A percentile compares a stretch with the other conserved stretches of the same genome.
Conservation (phyloP, 225 moss, liverwort and hornwort species). For the Rhytidiadelphus loreus region DNA sequence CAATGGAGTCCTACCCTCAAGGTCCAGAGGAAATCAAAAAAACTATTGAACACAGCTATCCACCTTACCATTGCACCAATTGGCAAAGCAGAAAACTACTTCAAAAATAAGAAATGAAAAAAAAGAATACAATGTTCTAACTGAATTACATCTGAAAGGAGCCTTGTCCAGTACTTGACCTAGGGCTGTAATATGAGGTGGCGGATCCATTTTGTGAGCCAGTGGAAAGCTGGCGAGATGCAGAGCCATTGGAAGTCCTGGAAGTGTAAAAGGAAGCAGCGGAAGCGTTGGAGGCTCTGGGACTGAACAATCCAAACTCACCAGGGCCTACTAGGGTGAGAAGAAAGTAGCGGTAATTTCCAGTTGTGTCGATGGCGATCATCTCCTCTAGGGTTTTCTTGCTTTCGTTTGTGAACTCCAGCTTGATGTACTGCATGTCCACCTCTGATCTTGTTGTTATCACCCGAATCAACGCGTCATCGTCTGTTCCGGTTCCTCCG, state of each 20-base stretch:
- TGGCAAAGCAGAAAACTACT: background rate
- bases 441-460: conserved; percentile 39
- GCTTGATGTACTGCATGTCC: conserved; percentile 49
- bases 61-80: background rate
- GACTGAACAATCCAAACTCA: conserved; percentile 31
- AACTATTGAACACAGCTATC: background rate
- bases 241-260: conserved; percentile 26
- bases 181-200: conserved; percentile 24
- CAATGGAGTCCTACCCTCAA: conserved; percentile 10
- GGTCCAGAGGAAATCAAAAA: background rate
- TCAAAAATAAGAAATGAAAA: background rate
- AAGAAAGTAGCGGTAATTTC: conserved; percentile 40
- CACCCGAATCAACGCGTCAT: conserved; percentile 40
- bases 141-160: conserved; percentile 23
- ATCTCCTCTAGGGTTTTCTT: conserved; percentile 30
- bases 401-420: conserved; percentile 43
- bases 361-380: conserved; percentile 22
- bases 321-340: conserved; percentile 38
- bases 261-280: conserved; percentile 30
- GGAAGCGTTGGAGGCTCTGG: conserved; percentile 22
- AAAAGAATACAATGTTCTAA: background rate
- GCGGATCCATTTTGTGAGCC: conserved; percentile 35
- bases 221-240: conserved; percentile 21
- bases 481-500: conserved; percentile 30
- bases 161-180: conserved; percentile 30